Base-by-base conservation (phyloP, 2,329 filamentous ascomycete species). In the Penicillium sp. region DNA sequence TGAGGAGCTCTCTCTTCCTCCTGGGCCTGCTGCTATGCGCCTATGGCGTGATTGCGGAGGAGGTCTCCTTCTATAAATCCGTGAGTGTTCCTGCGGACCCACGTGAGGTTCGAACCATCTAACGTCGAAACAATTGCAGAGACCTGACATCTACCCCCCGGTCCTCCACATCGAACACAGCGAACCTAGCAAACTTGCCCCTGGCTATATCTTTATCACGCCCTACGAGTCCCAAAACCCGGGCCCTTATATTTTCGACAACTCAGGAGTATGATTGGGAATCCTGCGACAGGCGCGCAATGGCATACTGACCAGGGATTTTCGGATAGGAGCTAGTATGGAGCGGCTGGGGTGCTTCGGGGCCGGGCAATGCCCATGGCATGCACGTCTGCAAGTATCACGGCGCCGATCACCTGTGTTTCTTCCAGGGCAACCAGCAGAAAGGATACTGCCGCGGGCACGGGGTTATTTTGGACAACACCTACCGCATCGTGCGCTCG, bases 171-270 rank as follows among this genome's bases (percentile, higher is more conserved):
- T 69, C 31, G 64, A 64, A 41, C 48, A 51, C 13, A 57, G 58
- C 31, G 46, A 58, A 10, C 52, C 59, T 10, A 59, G 64, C 11
- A 67, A 64, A 40, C 57, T 69, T 37, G 66, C 65, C 10, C 73
- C 74, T 0, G 75, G 75, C 18, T 77, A 76, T 57, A 73, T 76
- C 36, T 77, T 77, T 50, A 61, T 77, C 36, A 71, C 72, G 3
- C 75, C 75, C 0, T 77, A 77, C 52, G 68, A 75, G 37, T 69
- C 72, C 28, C 57, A 70, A 45, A 74, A 76, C 49, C 69, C 73
- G 7, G 74, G 73, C 1, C 71, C 75, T 7, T 74, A 77, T 54
- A 77, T 77, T 20, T 77, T 75, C 54, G 74, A 77, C 56, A 75
- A 73, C 54, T 63, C 66, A 51, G 75, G 74, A 52, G 69, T 72